phyloP scores from a whole-genome alignment of 306 rosid genomes.

The Prinsepia uniflora region DNA sequence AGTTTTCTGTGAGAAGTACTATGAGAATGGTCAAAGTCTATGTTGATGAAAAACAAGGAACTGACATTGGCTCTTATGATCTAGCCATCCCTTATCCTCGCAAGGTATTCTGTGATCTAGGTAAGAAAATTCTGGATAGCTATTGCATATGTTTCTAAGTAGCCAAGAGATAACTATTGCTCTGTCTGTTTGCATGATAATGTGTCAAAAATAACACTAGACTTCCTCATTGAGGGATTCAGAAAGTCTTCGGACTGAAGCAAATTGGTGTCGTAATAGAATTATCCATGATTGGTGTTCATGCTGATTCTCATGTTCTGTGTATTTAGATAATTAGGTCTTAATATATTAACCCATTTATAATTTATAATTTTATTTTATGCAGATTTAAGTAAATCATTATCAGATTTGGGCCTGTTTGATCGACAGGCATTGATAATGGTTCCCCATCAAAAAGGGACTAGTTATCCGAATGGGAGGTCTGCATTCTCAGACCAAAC shows the following conservation, averaged over 20 bases:
- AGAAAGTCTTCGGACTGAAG: background rate
- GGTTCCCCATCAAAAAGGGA: constrained; percentile 37
- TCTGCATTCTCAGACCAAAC: constrained; percentile 14
- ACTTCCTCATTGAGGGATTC: background rate
- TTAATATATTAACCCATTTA: background rate
- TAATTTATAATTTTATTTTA: background rate
- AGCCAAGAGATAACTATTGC: background rate
- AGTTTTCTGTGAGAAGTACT: constrained; percentile 44
- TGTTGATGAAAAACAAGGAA: constrained; percentile 34
- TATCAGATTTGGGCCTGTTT: constrained; percentile 47
- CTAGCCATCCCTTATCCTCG: constrained; percentile 63
- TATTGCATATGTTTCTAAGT: background rate
- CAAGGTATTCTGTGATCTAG: constrained; percentile 44
- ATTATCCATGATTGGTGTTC: background rate
- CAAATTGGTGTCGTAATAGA: background rate
- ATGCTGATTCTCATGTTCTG: background rate
- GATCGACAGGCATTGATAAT: constrained; percentile 53
- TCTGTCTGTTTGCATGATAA: background rate
- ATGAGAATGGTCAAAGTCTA: constrained; percentile 43
- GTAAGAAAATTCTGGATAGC: constrained; percentile 25
- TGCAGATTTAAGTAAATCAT: constrained; percentile 42
- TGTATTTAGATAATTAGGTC: background rate
- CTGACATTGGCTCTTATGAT: constrained; percentile 39
- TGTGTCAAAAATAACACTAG: background rate
- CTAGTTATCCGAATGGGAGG: constrained; percentile 12